Evolutionary conservation across 2,329 filamentous ascomycete genomes (phyloP), one percentile per base, ranked within the genome.

Genomic region (Exserohilum rostratum): DNA sequence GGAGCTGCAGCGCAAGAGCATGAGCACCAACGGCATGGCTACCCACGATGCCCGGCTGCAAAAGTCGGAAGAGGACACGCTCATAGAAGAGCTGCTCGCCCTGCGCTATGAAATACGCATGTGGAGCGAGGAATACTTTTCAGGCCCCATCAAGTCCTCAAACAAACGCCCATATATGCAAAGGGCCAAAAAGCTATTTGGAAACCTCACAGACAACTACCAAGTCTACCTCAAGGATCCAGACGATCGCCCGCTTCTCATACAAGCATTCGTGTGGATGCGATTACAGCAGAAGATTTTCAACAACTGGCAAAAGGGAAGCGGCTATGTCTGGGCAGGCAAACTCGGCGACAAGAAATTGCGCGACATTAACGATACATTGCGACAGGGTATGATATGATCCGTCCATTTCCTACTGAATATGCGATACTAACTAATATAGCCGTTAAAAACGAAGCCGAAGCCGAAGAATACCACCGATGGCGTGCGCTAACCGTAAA

Each of bases 301-400:
- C 60, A 73, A 64, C 61, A 73, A 66, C 22, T 66, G 71, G 46
- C 53, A 67, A 31, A 72, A 71, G 35, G 72, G 72, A 17, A 70
- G 69, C 48, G 72, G 72, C 29, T 75, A 75, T 48, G 60, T 74
- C 9, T 75, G 72, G 72, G 72, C 72, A 1, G 72, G 71, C 27
- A 73, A 70, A 46, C 60, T 74, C n/a, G 72, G 72, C 18, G 72
- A 75, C 55, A 65, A 68, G 44, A 72, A 73, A 22, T 59, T 75
- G 7, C 69, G 72, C 2, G 65, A 68, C 9, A 61, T 75, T 47
- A 74, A 75, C 46, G 72, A 75, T 46, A 73, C 69, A 2, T 57
- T 75, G 37, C 64, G 72, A 17, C 72, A 73, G 66, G 70, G 71
- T 71, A 64, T 33, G 46, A 43, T 71, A 64, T 33, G 46, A 43